Evolutionary conservation across 192 early-diverging fungal species (phyloP), one percentile per base, ranked within the genome.

Genomic region (Coemansia sp.): DNA sequence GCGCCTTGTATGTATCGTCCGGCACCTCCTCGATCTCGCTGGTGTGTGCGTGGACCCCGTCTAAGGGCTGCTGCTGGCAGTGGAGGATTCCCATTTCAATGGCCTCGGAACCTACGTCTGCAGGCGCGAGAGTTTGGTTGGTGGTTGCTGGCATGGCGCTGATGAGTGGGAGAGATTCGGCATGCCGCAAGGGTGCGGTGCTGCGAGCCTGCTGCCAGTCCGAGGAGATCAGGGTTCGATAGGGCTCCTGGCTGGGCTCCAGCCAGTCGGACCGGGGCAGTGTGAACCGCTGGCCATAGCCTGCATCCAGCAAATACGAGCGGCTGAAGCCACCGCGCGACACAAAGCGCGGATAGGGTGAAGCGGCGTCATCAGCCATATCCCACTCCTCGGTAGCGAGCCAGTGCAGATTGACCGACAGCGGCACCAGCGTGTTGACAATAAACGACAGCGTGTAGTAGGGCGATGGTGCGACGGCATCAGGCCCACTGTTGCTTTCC

Each of bases 361-460:
- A 21, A 13, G 14, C 19, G 13, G 26, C 6, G n/a, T 35, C 53
- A n/a, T 59, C 68, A 2, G 55, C 49, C 12, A 42, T 12, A 10
- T 53, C 65, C 72, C 72, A 75, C 46, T 68, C 72, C 49, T 75
- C 72, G 0, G 55, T 61, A 0, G 72, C 72, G 16, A 75, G 65
- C 72, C 72, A 75, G 58, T 68, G 39, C 43, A 68, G 38, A 35
- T 68, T 75, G 23, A 68, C 45, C 0, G 61, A 45, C 15, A 68
- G 55, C 21, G 72, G 72, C 13, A 75, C 72, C 9, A 75, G 61
- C 20, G 72, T 52, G 41, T 68, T 57, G 38, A 75, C 62, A 19
- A 53, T 39, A 54, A 75, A 75, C 28, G 61, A 52, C 38, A 75
- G 61, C 14, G 65, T 61, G 19, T 59, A 68, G 51, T 59, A 68